Evolutionary conservation across 2,329 filamentous ascomycete species (phyloP), one percentile per base, ranked within the genome.

Genomic region (Tolypocladium ovalisporum): DNA sequence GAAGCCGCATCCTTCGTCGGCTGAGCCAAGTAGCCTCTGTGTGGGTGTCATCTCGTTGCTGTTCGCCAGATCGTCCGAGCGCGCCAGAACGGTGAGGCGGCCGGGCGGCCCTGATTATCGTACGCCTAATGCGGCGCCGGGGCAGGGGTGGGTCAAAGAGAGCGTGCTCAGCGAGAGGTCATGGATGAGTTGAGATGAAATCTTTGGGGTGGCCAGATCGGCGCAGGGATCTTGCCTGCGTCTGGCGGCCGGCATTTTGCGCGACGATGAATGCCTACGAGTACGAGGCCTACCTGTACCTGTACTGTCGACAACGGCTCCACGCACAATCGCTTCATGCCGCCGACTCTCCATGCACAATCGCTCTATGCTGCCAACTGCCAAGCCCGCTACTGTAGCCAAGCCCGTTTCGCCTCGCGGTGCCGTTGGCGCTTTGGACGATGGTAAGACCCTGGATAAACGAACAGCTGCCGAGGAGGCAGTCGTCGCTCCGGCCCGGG

Each of bases 141-240:
- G 17, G 47, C 17, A 8, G 47, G 19, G n/a, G 32, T 40, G 55
- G 34, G 54, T 32, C 47, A 34, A 42, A 53, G 54, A 44, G 52
- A 42, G 44, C 54, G 56, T 55, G 58, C 52, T 52, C 40, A 40
- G 39, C 4, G 12, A 34, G 13, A 7, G 27, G 17, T 27, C 40
- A 7, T 19, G 27, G 44, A 22, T 10, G 49, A 62, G 40, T 60
- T 61, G 60, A 57, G 58, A 60, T 59, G 60, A 56, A 58, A 60
- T 56, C 42, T 52, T 59, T 39, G 27, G 42, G 42, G 27, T 19
- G 58, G 35, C 54, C 52, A 34, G 58, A 63, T 62, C 59, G 56
- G 53, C 57, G 49, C 56, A 59, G 57, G 60, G 57, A 57, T 59
- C 39, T 47, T 39, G 44, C 52, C 52, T 55, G 52, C 51, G 29